phyloP scores from a whole-genome alignment of 305 asterid species.

The Solanum chacoense region DNA sequence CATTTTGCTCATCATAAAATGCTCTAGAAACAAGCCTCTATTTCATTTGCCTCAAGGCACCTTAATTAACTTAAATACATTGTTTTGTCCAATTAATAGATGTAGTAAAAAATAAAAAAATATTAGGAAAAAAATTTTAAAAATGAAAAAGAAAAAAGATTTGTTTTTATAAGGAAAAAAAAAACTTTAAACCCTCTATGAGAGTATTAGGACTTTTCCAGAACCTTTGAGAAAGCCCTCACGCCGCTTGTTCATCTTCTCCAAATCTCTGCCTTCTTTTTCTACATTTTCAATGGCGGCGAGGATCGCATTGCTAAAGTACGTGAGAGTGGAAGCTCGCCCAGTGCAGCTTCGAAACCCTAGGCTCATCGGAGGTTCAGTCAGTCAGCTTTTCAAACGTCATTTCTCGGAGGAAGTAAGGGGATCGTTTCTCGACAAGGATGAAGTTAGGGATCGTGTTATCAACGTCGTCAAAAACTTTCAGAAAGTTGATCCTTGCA shows the following conservation, averaged over 20 bases:
- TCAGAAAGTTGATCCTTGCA: conserved; percentile 62
- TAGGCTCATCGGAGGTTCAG: conserved; percentile 13
- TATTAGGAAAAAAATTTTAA: too few species aligned
- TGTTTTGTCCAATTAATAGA: not conserved
- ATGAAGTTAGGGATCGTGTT: conserved; percentile 67
- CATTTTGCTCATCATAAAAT: not conserved
- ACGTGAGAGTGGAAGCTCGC: conserved; percentile 36
- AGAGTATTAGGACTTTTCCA: not conserved
- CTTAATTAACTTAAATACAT: not conserved
- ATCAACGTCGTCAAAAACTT: conserved; percentile 43
- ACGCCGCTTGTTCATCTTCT: not conserved
- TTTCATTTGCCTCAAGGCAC: not conserved
- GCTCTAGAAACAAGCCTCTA: too few species aligned
- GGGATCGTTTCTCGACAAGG: conserved; percentile 66
- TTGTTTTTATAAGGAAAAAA: not conserved
- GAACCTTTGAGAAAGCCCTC: not conserved
- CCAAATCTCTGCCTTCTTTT: not conserved
- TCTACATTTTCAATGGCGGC: conserved; percentile 33
- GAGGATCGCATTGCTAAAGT: conserved; percentile 47
- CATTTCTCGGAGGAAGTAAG: conserved; percentile 47
- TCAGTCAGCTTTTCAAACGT: conserved; percentile 36
- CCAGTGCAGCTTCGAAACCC: conserved; percentile 28
- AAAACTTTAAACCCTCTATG: not conserved
- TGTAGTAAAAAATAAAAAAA: not conserved
- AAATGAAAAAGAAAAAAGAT: not conserved